A percentile compares a stretch with the other conserved stretches of the same genome.
These are phyloP conservation scores for Nicotiana attenuata DNA, from an alignment of 257 asterid genomes.

Conservation along the genomic window DNA sequence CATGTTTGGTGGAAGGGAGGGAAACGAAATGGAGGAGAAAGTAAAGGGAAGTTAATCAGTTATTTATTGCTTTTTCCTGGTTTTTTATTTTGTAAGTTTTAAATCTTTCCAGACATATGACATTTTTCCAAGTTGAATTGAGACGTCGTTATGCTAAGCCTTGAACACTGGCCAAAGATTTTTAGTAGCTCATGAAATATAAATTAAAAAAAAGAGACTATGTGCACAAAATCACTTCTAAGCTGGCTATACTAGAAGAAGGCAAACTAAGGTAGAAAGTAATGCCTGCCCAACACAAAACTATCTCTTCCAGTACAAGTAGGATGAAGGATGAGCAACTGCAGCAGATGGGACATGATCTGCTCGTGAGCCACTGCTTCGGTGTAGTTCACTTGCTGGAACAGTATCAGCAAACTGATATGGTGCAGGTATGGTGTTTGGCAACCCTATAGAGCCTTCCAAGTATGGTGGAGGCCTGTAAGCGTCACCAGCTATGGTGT, in stretches of 20 bases:
- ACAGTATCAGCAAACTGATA: conserved; percentile 3
- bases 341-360: conserved; percentile 8
- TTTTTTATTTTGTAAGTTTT: background rate
- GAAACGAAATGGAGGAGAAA: background rate
- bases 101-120: background rate
- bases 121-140: background rate
- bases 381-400: background rate
- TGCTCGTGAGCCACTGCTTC: background rate
- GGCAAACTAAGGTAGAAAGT: background rate
- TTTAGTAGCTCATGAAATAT: background rate
- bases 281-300: conserved; percentile 16
- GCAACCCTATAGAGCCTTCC: background rate
- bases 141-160: background rate
- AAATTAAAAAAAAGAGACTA: background rate
- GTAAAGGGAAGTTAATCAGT: background rate
- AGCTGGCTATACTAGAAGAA: background rate
- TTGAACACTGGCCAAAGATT: background rate
- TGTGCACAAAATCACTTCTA: background rate
- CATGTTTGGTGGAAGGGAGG: background rate
- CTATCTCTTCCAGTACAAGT: background rate
- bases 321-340: background rate
- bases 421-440: conserved; percentile 5
- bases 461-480: background rate
- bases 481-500: background rate
- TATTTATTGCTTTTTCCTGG: background rate